Conservation (phyloP, 202 grass and related monocot genomes). For the Brachypodium distachyon region DNA sequence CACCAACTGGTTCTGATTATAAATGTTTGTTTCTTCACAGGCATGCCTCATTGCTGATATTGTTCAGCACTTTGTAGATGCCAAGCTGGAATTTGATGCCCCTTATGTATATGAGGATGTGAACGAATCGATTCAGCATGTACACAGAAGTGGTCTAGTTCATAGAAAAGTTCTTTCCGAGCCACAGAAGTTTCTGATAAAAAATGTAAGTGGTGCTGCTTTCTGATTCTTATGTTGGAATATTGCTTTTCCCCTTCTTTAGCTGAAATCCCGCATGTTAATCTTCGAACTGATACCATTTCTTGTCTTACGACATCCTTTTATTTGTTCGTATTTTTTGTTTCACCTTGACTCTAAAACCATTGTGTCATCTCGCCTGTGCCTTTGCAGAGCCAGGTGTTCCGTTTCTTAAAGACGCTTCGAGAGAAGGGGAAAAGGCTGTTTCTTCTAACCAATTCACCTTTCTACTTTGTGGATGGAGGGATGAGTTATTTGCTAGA, state of each 20-base stretch:
- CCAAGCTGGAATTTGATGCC: slow-evolving; percentile 92
- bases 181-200: slow-evolving; percentile 80
- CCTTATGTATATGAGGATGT: slow-evolving; percentile 94
- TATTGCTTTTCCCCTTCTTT: not conserved
- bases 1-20: slow-evolving; percentile 12
- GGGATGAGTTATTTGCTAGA: slow-evolving; percentile 94
- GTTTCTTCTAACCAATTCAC: slow-evolving; percentile 96
- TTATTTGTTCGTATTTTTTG: not conserved
- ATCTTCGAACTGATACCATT: slow-evolving; percentile 7
- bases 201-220: slow-evolving; percentile 57
- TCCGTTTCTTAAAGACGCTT: slow-evolving; percentile 63
- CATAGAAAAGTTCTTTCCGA: slow-evolving; percentile 84
- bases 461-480: slow-evolving; percentile 94
- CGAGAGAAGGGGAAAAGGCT: slow-evolving; percentile 90
- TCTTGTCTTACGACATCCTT: slow-evolving; percentile 3
- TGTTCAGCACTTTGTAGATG: slow-evolving; percentile 87
- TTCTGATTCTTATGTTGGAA: not conserved
- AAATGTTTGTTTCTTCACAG: slow-evolving; percentile 41
- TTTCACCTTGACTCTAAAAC: not conserved
- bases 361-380: slow-evolving; percentile 15
- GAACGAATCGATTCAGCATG: slow-evolving; percentile 90
- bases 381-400: slow-evolving; percentile 51
- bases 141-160: slow-evolving; percentile 80
- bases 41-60: slow-evolving; percentile 95
- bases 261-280: not conserved